phyloP scores from a whole-genome alignment of 2,329 filamentous ascomycete genomes.

The Verticillium nubilum region DNA sequence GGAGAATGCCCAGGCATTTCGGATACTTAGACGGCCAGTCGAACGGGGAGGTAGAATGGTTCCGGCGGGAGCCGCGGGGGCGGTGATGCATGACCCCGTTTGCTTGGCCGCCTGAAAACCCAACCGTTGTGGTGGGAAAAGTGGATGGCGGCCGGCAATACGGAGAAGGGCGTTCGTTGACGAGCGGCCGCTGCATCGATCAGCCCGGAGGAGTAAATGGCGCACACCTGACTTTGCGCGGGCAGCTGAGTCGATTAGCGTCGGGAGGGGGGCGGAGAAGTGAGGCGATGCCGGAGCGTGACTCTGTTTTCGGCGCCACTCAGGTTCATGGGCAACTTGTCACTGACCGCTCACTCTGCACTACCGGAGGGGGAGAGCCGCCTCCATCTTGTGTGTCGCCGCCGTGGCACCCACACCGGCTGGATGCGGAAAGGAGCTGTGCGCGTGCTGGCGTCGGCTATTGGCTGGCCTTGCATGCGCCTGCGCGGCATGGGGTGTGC shows the following conservation, averaged over 20 bases:
- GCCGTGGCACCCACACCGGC: not conserved
- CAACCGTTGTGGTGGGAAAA: not conserved
- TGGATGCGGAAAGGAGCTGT: not conserved
- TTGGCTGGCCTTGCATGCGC: not conserved
- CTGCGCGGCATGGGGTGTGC: not conserved
- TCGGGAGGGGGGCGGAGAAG: not conserved
- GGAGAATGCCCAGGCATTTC: not conserved
- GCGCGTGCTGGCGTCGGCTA: not conserved
- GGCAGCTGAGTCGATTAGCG: not conserved
- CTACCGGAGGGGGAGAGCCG: not conserved
- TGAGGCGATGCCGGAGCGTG: not conserved
- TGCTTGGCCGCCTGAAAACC: not conserved
- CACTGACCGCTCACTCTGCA: not conserved
- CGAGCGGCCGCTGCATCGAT: not conserved
- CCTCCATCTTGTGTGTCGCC: not conserved
- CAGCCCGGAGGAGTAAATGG: not conserved
- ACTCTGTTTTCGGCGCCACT: not conserved
- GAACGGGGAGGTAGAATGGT: not conserved
- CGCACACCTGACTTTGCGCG: not conserved
- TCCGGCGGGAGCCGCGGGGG: not conserved
- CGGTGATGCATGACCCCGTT: not conserved
- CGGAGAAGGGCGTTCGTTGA: not conserved
- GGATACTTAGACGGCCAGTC: not conserved
- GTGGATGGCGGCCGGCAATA: not conserved
- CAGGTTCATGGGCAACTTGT: not conserved